phyloP scores from a whole-genome alignment of 1,139 yeast genomes.

The Scheffersomyces titani region DNA sequence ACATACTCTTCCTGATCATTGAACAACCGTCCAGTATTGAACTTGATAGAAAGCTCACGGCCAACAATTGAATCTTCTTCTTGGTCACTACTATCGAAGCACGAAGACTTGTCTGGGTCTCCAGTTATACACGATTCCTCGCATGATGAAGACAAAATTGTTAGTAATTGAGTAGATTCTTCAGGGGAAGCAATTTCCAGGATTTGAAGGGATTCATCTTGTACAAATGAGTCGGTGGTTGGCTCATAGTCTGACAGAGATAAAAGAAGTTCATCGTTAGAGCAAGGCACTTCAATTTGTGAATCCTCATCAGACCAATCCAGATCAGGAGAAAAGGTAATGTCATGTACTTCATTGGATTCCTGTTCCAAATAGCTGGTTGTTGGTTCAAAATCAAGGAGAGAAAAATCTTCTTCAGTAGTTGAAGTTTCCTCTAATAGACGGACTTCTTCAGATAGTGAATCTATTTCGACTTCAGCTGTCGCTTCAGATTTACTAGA shows the following conservation, averaged over 20 bases:
- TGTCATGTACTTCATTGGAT: not conserved
- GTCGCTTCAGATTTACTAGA: not conserved
- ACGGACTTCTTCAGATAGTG: not conserved
- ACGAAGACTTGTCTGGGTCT: not conserved
- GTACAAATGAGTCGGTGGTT: not conserved
- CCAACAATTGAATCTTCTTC: not conserved
- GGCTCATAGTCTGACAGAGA: not conserved
- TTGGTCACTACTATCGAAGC: not conserved
- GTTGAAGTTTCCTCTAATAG: not conserved
- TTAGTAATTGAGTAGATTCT: not conserved
- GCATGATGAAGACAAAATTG: not conserved
- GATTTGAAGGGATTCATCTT: not conserved
- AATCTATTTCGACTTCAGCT: not conserved
- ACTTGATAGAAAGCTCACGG: not conserved
- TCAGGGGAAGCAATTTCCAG: not conserved
- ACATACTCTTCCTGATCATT: not conserved
- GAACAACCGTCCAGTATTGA: not conserved
- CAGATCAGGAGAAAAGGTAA: not conserved
- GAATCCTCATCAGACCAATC: not conserved
- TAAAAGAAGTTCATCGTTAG: not conserved
- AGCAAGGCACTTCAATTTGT: not conserved
- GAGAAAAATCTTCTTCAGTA: not conserved
- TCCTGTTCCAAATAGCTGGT: not conserved
- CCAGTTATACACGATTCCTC: not conserved
- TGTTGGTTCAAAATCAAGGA: not conserved